A percentile compares a stretch with the other conserved stretches of the same genome.
Evolutionary conservation across 306 rosid genomes (phyloP).

Genomic region (Pachyrhizus erosus): DNA sequence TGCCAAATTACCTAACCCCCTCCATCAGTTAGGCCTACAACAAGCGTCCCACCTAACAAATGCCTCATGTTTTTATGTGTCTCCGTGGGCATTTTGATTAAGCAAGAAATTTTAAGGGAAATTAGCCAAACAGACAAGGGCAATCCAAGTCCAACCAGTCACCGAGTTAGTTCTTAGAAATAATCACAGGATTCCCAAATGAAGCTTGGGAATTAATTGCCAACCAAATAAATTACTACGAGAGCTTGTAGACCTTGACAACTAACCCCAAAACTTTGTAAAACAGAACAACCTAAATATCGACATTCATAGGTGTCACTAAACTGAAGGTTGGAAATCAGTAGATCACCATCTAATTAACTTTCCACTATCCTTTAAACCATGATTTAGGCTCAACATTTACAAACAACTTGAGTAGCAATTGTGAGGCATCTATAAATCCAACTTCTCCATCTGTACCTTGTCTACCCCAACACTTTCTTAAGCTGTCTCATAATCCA

Average conservation of each 20-base stretch:
- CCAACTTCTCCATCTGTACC: background rate
- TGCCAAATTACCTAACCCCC: too few relatives aligned
- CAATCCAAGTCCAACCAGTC: background rate
- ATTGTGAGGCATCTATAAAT: background rate
- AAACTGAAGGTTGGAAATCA: background rate
- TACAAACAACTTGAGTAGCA: background rate
- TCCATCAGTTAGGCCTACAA: too few relatives aligned
- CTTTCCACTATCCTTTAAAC: background rate
- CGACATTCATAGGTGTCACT: too few relatives aligned
- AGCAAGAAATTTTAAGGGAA: background rate
- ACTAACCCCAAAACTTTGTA: too few relatives aligned
- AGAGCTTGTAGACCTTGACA: background rate
- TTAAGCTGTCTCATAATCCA: too few relatives aligned
- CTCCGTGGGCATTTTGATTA: background rate
- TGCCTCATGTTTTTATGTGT: background rate
- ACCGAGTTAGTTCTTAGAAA: background rate
- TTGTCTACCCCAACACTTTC: background rate
- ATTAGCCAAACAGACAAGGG: background rate
- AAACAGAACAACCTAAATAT: too few relatives aligned
- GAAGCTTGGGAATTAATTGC: background rate
- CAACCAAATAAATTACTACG: background rate
- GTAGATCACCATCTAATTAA: background rate
- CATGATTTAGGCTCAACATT: background rate
- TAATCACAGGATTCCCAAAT: too few relatives aligned
- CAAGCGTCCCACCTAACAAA: too few relatives aligned